Evolutionary conservation across 2,329 filamentous ascomycete species (phyloP).

Genomic region (Elsinoe australis): DNA sequence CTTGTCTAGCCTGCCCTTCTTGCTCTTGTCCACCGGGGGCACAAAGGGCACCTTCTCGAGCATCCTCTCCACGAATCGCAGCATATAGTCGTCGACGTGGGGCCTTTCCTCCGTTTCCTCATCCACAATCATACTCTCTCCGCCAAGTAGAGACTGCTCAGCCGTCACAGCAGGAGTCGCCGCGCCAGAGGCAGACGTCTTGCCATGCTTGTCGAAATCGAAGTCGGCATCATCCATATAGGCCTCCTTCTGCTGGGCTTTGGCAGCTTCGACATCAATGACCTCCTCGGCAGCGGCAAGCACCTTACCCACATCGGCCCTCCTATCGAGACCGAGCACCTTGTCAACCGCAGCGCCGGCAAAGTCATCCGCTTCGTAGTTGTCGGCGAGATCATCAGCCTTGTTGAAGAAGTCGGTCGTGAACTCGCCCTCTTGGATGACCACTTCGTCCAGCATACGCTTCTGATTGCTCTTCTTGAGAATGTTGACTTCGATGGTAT

Average conservation of each 20-base stretch:
- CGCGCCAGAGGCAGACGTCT: slow-evolving; percentile 12
- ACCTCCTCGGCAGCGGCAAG: slow-evolving; percentile 87
- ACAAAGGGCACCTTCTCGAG: slow-evolving; percentile 30
- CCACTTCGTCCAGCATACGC: slow-evolving; percentile 92
- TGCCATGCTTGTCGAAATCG: slow-evolving; percentile 57
- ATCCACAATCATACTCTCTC: slow-evolving; percentile 23
- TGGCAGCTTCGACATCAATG: slow-evolving; percentile 83
- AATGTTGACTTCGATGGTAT: slow-evolving; percentile 95
- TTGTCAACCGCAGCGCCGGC: slow-evolving; percentile 77
- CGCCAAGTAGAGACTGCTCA: slow-evolving; percentile 19
- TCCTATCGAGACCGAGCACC: slow-evolving; percentile 65
- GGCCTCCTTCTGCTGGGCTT: slow-evolving; percentile 77
- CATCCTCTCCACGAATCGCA: slow-evolving; percentile 28
- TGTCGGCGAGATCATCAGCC: slow-evolving; percentile 55
- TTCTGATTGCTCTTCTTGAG: slow-evolving; percentile 95
- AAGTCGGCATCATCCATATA: slow-evolving; percentile 82
- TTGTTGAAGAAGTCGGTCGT: slow-evolving; percentile 87
- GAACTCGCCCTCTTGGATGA: slow-evolving; percentile 97
- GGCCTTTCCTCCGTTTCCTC: slow-evolving; percentile 42
- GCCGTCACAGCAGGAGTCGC: slow-evolving; percentile 13
- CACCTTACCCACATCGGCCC: slow-evolving; percentile 58
- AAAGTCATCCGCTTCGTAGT: slow-evolving; percentile 46
- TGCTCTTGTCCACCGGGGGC: slow-evolving; percentile 28
- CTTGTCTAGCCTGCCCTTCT: slow-evolving; percentile 27
- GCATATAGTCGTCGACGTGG: slow-evolving; percentile 58